phyloP scores from a whole-genome alignment of 805 yeast genomes.

The Ogataea allantospora region DNA sequence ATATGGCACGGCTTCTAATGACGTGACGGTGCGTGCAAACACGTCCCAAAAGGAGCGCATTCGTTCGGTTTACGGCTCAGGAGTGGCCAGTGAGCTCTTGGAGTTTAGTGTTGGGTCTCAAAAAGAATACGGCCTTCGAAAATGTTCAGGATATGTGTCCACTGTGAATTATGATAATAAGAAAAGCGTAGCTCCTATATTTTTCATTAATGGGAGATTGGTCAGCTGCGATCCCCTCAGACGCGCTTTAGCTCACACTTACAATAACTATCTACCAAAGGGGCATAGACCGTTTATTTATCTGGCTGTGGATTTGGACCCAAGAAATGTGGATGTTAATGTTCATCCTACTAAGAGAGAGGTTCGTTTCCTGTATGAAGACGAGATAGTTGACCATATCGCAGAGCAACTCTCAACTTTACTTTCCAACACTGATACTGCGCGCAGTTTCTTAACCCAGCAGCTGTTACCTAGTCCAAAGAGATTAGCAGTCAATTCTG shows the following conservation, averaged over 20 bases:
- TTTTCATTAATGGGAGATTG: constrained; percentile 82
- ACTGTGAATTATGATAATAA: constrained; percentile 70
- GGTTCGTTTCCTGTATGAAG: constrained; percentile 81
- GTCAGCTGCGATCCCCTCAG: constrained; percentile 80
- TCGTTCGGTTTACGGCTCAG: constrained; percentile 66
- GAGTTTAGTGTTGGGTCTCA: constrained; percentile 40
- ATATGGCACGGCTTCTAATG: constrained; percentile 68
- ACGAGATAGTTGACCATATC: constrained; percentile 71
- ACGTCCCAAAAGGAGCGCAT: constrained; percentile 63
- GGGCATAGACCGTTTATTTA: constrained; percentile 78
- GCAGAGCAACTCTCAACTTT: constrained; percentile 47
- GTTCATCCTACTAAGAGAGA: constrained; percentile 95
- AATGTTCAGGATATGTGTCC: constrained; percentile 61
- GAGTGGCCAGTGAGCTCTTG: constrained; percentile 63
- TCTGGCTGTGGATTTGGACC: constrained; percentile 61
- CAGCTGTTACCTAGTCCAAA: constrained; percentile 45
- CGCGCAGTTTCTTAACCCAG: constrained; percentile 69
- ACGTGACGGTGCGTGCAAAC: constrained; percentile 56
- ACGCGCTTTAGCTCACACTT: constrained; percentile 63
- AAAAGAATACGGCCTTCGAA: constrained; percentile 45
- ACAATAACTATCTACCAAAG: constrained; percentile 68
- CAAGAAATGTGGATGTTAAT: constrained; percentile 82
- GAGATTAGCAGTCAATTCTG: constrained; percentile 19
- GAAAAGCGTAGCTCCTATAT: constrained; percentile 62
- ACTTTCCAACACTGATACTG: constrained; percentile 58